Conservation (phyloP, 495 filamentous ascomycete species). For the Talaromyces nanjingensis region DNA sequence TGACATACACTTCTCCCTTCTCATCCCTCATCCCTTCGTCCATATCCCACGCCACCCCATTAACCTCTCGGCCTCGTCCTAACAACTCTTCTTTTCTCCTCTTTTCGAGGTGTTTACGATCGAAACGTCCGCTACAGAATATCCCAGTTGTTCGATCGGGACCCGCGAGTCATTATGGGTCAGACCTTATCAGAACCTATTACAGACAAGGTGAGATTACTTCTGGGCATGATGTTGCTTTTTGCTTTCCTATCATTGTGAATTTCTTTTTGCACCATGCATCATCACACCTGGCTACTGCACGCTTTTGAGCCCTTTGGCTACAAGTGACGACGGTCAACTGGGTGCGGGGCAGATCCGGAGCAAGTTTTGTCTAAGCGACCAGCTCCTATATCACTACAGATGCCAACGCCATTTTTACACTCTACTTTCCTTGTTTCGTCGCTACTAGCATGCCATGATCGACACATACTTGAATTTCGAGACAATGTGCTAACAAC, state of each 20-base stretch:
- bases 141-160: slow-evolving; percentile 6
- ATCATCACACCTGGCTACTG: not conserved
- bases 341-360: slow-evolving; percentile 9
- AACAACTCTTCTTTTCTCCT: not conserved
- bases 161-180: slow-evolving; percentile 60
- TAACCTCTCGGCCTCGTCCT: not conserved
- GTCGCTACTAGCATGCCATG: not conserved
- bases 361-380: not conserved
- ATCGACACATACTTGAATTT: not conserved
- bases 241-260: not conserved
- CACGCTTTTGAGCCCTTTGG: not conserved
- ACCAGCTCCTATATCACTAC: not conserved
- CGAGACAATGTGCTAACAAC: slow-evolving; percentile 11
- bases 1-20: slow-evolving; percentile 5
- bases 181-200: slow-evolving; percentile 99
- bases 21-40: slow-evolving; percentile 6
- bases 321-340: not conserved
- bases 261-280: not conserved
- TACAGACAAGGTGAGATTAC: slow-evolving; percentile 82
- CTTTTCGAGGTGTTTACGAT: not conserved
- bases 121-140: slow-evolving; percentile 11
- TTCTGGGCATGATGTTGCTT: not conserved
- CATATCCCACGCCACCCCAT: not conserved
- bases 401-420: not conserved
- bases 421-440: not conserved